Evolutionary conservation across 2,329 filamentous ascomycete species (phyloP).

Genomic region (Nemania sp.): DNA sequence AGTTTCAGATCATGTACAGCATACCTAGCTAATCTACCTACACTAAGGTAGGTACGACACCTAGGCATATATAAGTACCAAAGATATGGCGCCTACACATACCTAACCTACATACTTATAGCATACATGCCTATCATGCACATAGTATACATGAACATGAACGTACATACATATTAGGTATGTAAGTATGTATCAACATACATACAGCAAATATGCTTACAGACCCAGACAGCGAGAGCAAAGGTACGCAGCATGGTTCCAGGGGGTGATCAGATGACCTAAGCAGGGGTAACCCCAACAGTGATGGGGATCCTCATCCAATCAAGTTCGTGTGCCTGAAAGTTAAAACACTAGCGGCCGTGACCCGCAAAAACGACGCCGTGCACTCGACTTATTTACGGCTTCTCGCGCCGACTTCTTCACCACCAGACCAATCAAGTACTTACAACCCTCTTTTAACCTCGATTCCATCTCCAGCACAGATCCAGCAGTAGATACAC

Average conservation of each 20-base stretch:
- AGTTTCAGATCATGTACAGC: constrained; percentile 26
- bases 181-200: not conserved
- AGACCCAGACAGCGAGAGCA: too few relatives aligned
- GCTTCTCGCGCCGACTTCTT: constrained; percentile 25
- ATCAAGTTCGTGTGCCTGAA: constrained; percentile 47
- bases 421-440: not conserved
- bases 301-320: constrained; percentile 40
- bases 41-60: not conserved
- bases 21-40: not conserved
- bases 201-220: too few relatives aligned
- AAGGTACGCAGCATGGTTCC: not conserved
- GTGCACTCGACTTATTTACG: constrained; percentile 10
- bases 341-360: constrained; percentile 55
- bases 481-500: too few relatives aligned
- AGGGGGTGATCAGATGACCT: constrained; percentile 24
- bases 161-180: not conserved
- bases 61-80: not conserved
- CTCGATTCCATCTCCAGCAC: not conserved
- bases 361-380: constrained; percentile 43
- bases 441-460: not conserved
- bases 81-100: not conserved
- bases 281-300: constrained; percentile 31
- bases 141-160: too few relatives aligned
- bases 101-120: too few relatives aligned
- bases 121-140: too few relatives aligned